A percentile compares a stretch with the other conserved stretches of the same genome.
Evolutionary conservation across 2,329 filamentous ascomycete genomes (phyloP).

Genomic region (Pseudonectria buxi): DNA sequence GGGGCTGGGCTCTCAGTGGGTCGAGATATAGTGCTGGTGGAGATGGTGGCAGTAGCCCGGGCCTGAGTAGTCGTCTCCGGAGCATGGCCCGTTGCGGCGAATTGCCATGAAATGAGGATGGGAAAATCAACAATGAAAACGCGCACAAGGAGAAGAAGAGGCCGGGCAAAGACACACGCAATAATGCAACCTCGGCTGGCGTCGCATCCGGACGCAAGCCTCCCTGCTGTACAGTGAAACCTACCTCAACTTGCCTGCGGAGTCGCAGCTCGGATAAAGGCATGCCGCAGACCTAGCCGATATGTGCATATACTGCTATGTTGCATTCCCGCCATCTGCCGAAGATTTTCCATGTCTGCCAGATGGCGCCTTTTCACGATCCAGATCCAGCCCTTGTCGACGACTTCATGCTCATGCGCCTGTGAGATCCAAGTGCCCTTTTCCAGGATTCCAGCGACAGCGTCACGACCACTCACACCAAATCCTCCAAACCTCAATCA

Average conservation of each 20-base stretch:
- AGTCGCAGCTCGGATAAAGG: background rate
- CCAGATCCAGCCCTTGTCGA: constrained; percentile 12
- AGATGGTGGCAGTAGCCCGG: constrained; percentile 8
- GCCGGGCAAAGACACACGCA: too few species aligned
- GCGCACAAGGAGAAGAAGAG: background rate
- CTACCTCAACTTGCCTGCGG: too few species aligned
- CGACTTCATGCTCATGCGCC: constrained; percentile 5
- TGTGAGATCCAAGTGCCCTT: constrained; percentile 6
- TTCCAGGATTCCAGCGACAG: constrained; percentile 5
- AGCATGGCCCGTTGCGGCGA: constrained; percentile 20
- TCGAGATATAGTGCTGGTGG: constrained; percentile 7
- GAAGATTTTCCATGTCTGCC: constrained; percentile 15
- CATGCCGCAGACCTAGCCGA: constrained; percentile 1
- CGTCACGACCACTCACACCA: constrained; percentile 1
- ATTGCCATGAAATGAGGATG: constrained; percentile 1
- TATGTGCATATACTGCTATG: constrained; percentile 4
- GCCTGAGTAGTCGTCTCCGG: constrained; percentile 19
- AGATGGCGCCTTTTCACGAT: constrained; percentile 16
- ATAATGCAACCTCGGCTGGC: too few species aligned
- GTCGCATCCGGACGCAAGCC: too few species aligned
- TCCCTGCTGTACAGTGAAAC: too few species aligned
- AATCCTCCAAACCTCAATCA: background rate
- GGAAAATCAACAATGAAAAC: background rate
- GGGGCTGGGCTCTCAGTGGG: constrained; percentile 10
- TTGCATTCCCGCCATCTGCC: constrained; percentile 3